Evolutionary conservation across 2,329 filamentous ascomycete genomes (phyloP), one percentile per base, ranked within the genome.

Genomic region (Metarhizium brunneum): DNA sequence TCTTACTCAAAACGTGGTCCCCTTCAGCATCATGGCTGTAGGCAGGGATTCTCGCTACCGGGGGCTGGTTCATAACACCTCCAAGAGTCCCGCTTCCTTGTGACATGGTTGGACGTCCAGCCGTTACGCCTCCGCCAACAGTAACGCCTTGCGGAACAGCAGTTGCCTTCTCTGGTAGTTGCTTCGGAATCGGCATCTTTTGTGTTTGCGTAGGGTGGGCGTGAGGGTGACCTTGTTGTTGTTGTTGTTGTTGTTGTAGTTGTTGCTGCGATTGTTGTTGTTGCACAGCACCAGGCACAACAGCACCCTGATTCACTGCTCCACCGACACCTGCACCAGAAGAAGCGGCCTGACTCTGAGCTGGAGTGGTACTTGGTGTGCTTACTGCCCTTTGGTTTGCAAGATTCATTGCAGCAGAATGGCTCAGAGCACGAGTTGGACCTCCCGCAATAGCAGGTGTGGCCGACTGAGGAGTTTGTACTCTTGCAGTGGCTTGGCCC

Each of bases 1-100:
- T 95, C 82, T 96, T 96, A 74, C 88, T 95, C n/a, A 99, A 77
- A 1, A 99, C 88, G 47, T 92, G 86, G 65, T 96, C 91, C 30
- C 90, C 91, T 67, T 96, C 92, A 35, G 90, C 89, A 68, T 97
- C 92, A 57, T 96, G 85, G 56, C 90, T 88, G 69, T 90, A 95
- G 0, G 85, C 84, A 0, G 91, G 90, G 48, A 90, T 83, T 66
- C 91, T 92, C 55, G 85, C 77, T 58, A 97, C 81, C 2, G 90
- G 89, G 0, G 94, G 92, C 65, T 96, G 91, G 53, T 86, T 86
- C 80, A 96, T 88, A 52, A 94, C 86, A 54, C 91, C 91, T 54
- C 87, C 87, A 1, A 87, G 81, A 6, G 85, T 85, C 59, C 88
- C 88, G 53, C 83, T 85, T 25, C 91, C 91, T 52, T 87, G 87